A percentile compares a stretch with the other conserved stretches of the same genome.
These are phyloP conservation scores for Bertia moriformis DNA, from an alignment of 2,329 filamentous ascomycete species.

Conservation along the genomic window DNA sequence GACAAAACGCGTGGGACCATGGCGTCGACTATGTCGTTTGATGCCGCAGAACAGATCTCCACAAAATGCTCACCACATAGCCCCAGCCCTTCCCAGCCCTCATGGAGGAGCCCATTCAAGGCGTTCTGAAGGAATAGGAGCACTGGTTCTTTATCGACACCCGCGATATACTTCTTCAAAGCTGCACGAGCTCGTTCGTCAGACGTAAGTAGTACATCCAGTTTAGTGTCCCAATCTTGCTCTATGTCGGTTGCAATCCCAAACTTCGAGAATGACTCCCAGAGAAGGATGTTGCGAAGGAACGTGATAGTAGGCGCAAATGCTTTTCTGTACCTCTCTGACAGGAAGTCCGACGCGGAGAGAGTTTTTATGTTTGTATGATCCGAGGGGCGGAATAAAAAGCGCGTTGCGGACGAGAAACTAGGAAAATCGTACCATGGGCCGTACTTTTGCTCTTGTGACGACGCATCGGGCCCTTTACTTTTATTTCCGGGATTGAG, in stretches of 20 bases:
- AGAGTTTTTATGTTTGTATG: neutral
- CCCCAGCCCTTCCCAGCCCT: slow-evolving; percentile 9
- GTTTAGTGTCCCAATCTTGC: slow-evolving; percentile 69
- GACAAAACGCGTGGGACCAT: neutral
- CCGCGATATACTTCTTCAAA: slow-evolving; percentile 37
- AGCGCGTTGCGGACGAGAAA: neutral
- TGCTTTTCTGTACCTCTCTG: neutral
- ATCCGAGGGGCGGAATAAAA: neutral
- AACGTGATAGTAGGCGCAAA: neutral
- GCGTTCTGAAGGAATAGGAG: slow-evolving; percentile 33
- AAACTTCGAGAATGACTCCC: slow-evolving; percentile 32
- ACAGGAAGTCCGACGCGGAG: neutral
- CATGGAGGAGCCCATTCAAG: slow-evolving; percentile 38
- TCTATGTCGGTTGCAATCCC: slow-evolving; percentile 41
- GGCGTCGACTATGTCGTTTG: neutral
- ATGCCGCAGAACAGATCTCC: neutral
- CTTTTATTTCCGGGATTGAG: neutral
- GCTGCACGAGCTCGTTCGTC: slow-evolving; percentile 49
- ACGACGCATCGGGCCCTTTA: neutral
- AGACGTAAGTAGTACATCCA: slow-evolving; percentile 59
- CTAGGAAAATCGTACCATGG: neutral
- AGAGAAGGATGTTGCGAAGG: slow-evolving; percentile 40
- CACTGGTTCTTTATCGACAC: slow-evolving; percentile 20
- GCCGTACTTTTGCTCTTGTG: neutral
- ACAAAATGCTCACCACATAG: neutral